phyloP scores from a whole-genome alignment of 1,139 yeast genomes.

The Sugiyamaella pinicola region DNA sequence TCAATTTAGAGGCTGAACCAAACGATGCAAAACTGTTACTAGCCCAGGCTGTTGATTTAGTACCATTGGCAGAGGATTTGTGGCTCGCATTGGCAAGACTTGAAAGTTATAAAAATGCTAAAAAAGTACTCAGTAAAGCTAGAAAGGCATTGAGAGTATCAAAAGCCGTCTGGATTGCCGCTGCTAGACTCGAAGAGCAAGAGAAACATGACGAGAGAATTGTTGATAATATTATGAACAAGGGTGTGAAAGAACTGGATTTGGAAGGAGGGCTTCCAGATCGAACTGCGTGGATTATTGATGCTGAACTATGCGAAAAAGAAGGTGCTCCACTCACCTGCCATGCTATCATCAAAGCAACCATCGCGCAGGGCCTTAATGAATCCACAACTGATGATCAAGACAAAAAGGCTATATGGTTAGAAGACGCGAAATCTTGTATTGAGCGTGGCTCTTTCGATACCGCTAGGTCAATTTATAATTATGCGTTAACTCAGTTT shows the following conservation, averaged over 20 bases:
- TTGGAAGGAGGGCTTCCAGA: conserved; percentile 39
- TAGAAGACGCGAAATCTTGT: conserved; percentile 43
- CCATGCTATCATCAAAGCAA: conserved; percentile 42
- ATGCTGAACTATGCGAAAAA: conserved; percentile 48
- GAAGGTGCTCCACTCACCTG: conserved; percentile 42
- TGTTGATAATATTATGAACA: conserved; percentile 50
- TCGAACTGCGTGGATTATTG: conserved; percentile 51
- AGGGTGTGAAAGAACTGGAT: conserved; percentile 54
- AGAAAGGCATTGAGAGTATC: conserved; percentile 52
- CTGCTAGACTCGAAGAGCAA: conserved; percentile 70
- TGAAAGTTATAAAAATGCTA: conserved; percentile 54
- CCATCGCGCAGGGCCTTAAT: conserved; percentile 38
- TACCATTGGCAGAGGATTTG: conserved; percentile 64
- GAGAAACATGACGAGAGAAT: conserved; percentile 48
- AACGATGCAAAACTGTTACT: conserved; percentile 58
- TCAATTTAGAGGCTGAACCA: conserved; percentile 48
- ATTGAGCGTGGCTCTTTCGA: conserved; percentile 39
- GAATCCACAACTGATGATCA: conserved; percentile 31
- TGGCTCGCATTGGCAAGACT: conserved; percentile 61
- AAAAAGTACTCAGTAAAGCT: conserved; percentile 59
- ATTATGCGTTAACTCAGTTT: conserved; percentile 48
- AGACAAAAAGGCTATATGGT: conserved; percentile 40
- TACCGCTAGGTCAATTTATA: conserved; percentile 54
- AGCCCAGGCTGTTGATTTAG: conserved; percentile 66
- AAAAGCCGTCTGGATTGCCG: conserved; percentile 69